phyloP scores from a whole-genome alignment of 306 rosid species.

The Fragaria iinumae region DNA sequence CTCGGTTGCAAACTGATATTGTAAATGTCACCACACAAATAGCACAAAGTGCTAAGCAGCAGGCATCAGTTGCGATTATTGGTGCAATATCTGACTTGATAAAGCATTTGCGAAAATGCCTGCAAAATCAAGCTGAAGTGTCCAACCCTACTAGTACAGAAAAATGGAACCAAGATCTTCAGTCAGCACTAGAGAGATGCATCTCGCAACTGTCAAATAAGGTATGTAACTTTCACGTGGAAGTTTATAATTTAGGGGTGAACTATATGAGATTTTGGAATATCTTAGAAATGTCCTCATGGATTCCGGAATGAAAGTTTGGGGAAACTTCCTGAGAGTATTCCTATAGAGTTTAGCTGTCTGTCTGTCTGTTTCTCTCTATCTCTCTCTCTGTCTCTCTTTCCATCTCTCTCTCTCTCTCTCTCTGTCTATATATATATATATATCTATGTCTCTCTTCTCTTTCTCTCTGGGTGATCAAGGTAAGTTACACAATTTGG shows the following conservation, averaged over 20 bases:
- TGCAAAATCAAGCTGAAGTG: constrained; percentile 58
- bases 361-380: not conserved
- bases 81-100: constrained; percentile 79
- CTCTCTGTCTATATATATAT: not conserved
- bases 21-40: constrained; percentile 60
- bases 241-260: constrained; percentile 15
- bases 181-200: constrained; percentile 68
- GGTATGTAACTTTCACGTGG: constrained; percentile 37
- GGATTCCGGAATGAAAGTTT: not conserved
- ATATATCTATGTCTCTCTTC: not conserved
- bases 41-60: constrained; percentile 64
- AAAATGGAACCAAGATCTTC: constrained; percentile 58
- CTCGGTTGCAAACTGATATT: constrained; percentile 61
- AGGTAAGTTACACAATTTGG: not conserved
- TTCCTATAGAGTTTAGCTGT: not conserved
- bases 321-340: not conserved
- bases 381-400: no score
- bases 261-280: constrained; percentile 12
- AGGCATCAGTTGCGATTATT: constrained; percentile 55
- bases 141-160: constrained; percentile 44
- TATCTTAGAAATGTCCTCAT: not conserved
- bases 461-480: no score
- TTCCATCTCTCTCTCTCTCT: no score
- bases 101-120: constrained; percentile 76
- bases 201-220: constrained; percentile 64